Evolutionary conservation across 106 monocot genomes (phyloP), one percentile per base, ranked within the genome.

Genomic region (Hemerocallis citrina): DNA sequence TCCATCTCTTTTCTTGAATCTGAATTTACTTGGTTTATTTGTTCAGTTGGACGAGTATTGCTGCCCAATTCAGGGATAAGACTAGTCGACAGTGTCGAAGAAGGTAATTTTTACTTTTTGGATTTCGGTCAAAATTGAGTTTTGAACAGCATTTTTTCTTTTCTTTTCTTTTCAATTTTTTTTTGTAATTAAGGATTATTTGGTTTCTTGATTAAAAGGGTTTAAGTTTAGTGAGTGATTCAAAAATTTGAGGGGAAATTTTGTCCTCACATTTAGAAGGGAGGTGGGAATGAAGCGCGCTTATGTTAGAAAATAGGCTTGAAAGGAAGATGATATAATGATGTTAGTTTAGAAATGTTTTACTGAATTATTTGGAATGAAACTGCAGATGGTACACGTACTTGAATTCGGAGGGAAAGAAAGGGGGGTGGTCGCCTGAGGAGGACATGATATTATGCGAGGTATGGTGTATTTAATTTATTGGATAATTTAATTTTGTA

Each of bases 401-500:
- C 60, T 75, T 96, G 73, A 96, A 82, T 65, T 59, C 86, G 0
- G 95, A 96, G 60, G 86, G 83, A 36, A 96, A 96, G 79, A 96
- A 91, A 79, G 95, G 95, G 13, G 87, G 87, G 17, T 96, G 95
- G 95, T 96, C 95, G 21, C 34, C 55, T 1, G 95, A 96, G 61
- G 95, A 96, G 66, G 95, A 96, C 69, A 72, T 63, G 81, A 63
- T 96, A 7, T 67, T 96, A 44, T 96, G 95, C 31, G 90, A 90
- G 90, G 94, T 90, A 66, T 36, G 28, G 29, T 30, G 1, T 56
- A 54, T 10, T 1, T 49, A 34, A 14, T 35, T 48, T 56, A 15
- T 32, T 16, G 22, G 23, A 43, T 21, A 4, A 38, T 24, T 33
- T 16, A 55, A 14, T 24, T 47, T 44, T 46, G 35, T 34, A 19